These are phyloP conservation scores for Phytophthora multivora DNA, from an alignment of 352 stramenopile genomes.

Conservation along the genomic window DNA sequence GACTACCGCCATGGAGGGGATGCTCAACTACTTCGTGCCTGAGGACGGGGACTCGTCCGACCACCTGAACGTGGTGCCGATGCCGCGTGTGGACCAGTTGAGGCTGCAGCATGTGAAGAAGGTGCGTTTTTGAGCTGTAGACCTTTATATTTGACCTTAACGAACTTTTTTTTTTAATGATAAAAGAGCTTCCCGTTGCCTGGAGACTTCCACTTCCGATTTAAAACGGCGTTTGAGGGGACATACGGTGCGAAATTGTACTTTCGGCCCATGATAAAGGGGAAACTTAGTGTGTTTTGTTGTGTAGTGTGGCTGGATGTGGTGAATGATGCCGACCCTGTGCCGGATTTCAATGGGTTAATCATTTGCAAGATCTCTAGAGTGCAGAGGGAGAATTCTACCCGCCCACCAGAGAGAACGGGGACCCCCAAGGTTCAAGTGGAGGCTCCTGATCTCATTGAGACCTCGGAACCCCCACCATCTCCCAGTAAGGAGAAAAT, in stretches of 20 bases:
- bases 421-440: constrained; percentile 35
- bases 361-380: constrained; percentile 84
- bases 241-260: constrained; percentile 62
- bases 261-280: constrained; percentile 5
- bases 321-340: constrained; percentile 64
- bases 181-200: constrained; percentile 73
- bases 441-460: constrained; percentile 70
- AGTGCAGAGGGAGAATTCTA: constrained; percentile 57
- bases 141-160: no score
- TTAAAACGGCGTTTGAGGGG: constrained; percentile 86
- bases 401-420: constrained; percentile 41
- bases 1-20: constrained; percentile 65
- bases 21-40: constrained; percentile 90
- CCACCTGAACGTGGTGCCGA: constrained; percentile 83
- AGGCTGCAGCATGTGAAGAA: constrained; percentile 84
- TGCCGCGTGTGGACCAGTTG: constrained; percentile 78
- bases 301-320: constrained; percentile 81
- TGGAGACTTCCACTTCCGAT: constrained; percentile 85
- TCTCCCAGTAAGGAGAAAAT: constrained; percentile 39
- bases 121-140: constrained; percentile 25
- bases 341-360: constrained; percentile 84
- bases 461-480: constrained; percentile 54
- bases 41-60: constrained; percentile 87
- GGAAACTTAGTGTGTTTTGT: constrained; percentile 9
- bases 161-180: constrained; percentile 6